These are phyloP conservation scores for Aspergillus panamensis DNA, from an alignment of 495 filamentous ascomycete species.

Conservation along the genomic window DNA sequence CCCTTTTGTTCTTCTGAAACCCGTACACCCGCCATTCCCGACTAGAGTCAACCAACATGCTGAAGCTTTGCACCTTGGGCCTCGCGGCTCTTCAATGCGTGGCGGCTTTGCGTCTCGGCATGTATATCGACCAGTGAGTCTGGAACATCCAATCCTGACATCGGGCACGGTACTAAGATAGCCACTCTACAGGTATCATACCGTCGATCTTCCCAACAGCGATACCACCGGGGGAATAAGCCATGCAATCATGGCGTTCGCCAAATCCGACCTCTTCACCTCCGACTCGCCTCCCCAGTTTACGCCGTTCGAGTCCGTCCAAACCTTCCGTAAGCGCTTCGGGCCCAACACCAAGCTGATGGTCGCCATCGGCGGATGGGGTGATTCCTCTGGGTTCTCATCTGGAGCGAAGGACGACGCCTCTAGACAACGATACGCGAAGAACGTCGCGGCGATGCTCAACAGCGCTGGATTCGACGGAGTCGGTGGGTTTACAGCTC, in stretches of 20 bases:
- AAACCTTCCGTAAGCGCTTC: constrained; percentile 56
- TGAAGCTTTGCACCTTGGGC: constrained; percentile 30
- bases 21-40: no score
- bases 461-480: constrained; percentile 60
- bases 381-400: constrained; percentile 61
- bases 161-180: neutral
- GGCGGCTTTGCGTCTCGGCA: constrained; percentile 31
- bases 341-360: constrained; percentile 56
- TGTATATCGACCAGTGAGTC: constrained; percentile 43
- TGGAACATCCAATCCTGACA: no score
- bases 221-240: constrained; percentile 32
- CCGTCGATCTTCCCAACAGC: constrained; percentile 24
- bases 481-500: constrained; percentile 26
- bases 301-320: constrained; percentile 59
- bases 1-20: neutral
- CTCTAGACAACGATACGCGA: constrained; percentile 55
- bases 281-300: constrained; percentile 40
- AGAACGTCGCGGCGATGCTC: constrained; percentile 63
- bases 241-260: constrained; percentile 68
- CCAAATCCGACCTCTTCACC: constrained; percentile 59
- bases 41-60: constrained; percentile 17
- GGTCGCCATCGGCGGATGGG: constrained; percentile 74
- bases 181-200: constrained; percentile 29
- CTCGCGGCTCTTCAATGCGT: constrained; percentile 34
- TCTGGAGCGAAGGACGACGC: constrained; percentile 51